Conservation (phyloP, 164 flowering plant genomes). For the Chimonanthus salicifolius region DNA sequence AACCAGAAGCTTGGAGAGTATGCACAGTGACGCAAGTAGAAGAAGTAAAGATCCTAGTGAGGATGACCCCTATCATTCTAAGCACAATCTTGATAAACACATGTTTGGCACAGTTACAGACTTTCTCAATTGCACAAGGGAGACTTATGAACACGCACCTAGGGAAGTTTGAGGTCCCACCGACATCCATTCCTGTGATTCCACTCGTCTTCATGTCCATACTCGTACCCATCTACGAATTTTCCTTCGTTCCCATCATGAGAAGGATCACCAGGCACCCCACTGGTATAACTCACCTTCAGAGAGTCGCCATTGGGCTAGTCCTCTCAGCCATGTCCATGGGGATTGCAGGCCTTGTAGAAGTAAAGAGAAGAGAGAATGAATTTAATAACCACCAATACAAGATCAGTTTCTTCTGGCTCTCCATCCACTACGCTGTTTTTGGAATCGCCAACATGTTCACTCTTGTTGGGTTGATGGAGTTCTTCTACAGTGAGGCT, state of each 20-base stretch:
- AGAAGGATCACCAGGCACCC: constrained; percentile 48
- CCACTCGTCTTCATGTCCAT: no score
- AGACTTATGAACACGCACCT: no score
- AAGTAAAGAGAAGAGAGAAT: constrained; percentile 46
- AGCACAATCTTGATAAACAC: no score
- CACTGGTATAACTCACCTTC: constrained; percentile 60
- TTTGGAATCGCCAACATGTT: constrained; percentile 76
- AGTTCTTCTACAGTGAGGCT: constrained; percentile 66
- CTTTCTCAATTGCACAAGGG: no score
- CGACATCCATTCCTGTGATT: no score
- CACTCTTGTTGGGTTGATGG: constrained; percentile 53
- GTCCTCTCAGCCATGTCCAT: constrained; percentile 53
- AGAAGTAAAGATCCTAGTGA: constrained; percentile 53
- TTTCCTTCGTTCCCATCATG: constrained; percentile 48
- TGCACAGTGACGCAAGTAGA: constrained; percentile 70
- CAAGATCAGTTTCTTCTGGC: constrained; percentile 58
- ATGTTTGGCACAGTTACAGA: no score
- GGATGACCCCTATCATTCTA: no score
- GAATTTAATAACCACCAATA: constrained; percentile 17
- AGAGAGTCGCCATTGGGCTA: constrained; percentile 59
- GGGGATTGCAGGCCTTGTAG: constrained; percentile 48
- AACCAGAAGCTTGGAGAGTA: constrained; percentile 28
- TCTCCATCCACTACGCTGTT: constrained; percentile 50
- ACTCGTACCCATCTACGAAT: constrained; percentile 56
- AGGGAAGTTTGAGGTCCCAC: no score